Evolutionary conservation across 805 yeast genomes (phyloP).

Genomic region (Sugiyamaella marilandica): DNA sequence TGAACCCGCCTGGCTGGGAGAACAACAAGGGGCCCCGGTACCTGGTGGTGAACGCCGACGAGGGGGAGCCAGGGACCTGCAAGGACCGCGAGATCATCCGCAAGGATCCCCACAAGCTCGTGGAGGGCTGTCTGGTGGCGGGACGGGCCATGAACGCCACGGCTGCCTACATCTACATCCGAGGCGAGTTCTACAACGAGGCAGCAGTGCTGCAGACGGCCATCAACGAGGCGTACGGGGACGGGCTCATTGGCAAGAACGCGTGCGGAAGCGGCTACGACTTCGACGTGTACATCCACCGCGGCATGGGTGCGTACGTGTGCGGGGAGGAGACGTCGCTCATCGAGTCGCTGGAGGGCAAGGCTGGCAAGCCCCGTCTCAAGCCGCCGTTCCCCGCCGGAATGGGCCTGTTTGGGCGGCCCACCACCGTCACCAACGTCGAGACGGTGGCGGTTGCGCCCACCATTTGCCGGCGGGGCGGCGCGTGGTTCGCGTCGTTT

Average conservation of each 20-base stretch:
- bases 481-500: conserved; percentile 77
- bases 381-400: conserved; percentile 97
- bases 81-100: conserved; percentile 88
- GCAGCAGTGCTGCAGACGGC: conserved; percentile 70
- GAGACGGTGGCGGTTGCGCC: conserved; percentile 91
- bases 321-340: conserved; percentile 92
- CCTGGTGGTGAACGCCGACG: conserved; percentile 87
- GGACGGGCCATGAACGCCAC: conserved; percentile 93
- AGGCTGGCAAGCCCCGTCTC: conserved; percentile 89
- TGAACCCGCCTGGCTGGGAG: conserved; percentile 96
- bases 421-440: conserved; percentile 85
- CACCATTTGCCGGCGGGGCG: conserved; percentile 83
- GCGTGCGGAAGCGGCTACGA: conserved; percentile 85
- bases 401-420: conserved; percentile 86
- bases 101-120: conserved; percentile 86
- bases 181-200: conserved; percentile 88
- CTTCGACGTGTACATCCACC: conserved; percentile 78
- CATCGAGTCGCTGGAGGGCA: conserved; percentile 85
- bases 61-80: conserved; percentile 94
- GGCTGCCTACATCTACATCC: conserved; percentile 85
- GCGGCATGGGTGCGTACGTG: conserved; percentile 91
- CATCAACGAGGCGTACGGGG: conserved; percentile 80
- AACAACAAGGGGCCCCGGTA: conserved; percentile 85
- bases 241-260: conserved; percentile 74
- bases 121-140: conserved; percentile 86